phyloP scores from a whole-genome alignment of 2,329 filamentous ascomycete species.

The Dactylonectria macrodidyma region DNA sequence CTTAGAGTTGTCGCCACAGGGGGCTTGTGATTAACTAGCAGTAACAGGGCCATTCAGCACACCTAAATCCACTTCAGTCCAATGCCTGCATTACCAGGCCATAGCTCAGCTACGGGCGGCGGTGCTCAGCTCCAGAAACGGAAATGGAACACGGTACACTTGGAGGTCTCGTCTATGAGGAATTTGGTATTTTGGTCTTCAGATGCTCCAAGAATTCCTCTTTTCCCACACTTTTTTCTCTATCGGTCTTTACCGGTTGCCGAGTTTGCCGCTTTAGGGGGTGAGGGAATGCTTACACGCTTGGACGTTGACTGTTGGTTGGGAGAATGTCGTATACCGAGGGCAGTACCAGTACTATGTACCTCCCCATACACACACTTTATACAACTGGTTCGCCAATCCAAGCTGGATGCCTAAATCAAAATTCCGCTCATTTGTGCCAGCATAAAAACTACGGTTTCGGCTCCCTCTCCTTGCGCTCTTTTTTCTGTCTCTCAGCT shows the following conservation, averaged over 20 bases:
- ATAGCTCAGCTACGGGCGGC: background rate
- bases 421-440: background rate
- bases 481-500: background rate
- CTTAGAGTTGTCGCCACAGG: background rate
- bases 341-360: background rate
- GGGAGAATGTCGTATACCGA: background rate
- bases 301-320: background rate
- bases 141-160: too few relatives aligned
- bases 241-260: background rate
- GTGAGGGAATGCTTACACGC: background rate
- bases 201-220: background rate
- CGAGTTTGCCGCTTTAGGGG: background rate
- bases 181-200: background rate
- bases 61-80: background rate
- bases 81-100: background rate
- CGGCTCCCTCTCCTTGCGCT: background rate
- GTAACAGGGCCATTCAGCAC: background rate
- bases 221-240: too few relatives aligned
- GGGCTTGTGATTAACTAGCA: background rate
- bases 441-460: background rate
- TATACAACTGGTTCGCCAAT: background rate
- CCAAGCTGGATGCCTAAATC: background rate
- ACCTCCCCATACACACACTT: background rate
- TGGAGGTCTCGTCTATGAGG: background rate
- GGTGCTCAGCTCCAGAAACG: too few relatives aligned